Evolutionary conservation across 306 rosid genomes (phyloP), one percentile per base, ranked within the genome.

Genomic region (Rosa persica): DNA sequence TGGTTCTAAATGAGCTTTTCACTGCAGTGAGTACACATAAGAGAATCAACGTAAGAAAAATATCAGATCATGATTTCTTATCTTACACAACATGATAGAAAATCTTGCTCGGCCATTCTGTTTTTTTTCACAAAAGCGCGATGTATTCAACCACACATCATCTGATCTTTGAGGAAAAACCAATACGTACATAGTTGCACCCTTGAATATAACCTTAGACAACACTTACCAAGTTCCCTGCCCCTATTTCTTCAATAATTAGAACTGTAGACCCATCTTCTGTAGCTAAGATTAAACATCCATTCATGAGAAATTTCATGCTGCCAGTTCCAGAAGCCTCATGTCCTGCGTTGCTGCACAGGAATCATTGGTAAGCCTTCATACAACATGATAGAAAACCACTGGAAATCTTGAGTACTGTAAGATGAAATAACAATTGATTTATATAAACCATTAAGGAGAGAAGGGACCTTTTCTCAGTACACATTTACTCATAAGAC

Each of bases 261-360:
- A 88, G 92, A 30, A 86, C 76, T 0, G 90, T 27, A 66, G 92
- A 86, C 62, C 94, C 92, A 87, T 90, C 94, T 58, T 76, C 86
- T 55, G 94, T 90, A 69, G 88, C 94, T 80, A 90, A 85, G 78
- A 90, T 90, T 80, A 90, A 75, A 55, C 90, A 86, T 27, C 94
- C 94, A 74, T 90, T 88, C 94, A 90, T 90, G 77, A 87, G 81
- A 81, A 90, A 88, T 77, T 90, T 90, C 94, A 90, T 90, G 87
- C 87, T 85, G 48, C 92, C 89, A 39, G 95, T 90, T 82, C 92
- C 88, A 44, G 90, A 88, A 34, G 92, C 92, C 86, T 87, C 95
- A 70, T 85, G 85, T 79, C 92, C 91, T 85, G 92, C 89, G 44
- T 92, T 87, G 87, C 95, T 90, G 74, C 75, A 86, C 34, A 79